phyloP scores from a whole-genome alignment of 495 filamentous ascomycete genomes.

The Aspergillus olivimuriae region DNA sequence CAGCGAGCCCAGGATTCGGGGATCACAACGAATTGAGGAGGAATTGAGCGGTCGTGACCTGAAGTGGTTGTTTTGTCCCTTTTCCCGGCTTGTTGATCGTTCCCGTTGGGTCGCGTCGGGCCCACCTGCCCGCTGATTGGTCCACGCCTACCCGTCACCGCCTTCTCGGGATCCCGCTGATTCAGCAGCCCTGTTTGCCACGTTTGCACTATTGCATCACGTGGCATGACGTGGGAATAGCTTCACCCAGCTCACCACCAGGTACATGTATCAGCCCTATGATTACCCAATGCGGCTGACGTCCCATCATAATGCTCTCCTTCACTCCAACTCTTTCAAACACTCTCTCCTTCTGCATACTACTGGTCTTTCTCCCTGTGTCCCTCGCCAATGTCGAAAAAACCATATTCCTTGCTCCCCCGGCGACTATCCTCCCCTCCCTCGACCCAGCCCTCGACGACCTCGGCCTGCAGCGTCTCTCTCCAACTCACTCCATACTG shows the following conservation, averaged over 20 bases:
- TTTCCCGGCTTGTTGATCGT: neutral
- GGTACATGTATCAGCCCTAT: no score
- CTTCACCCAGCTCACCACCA: no score
- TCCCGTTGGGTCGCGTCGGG: slow-evolving; percentile 34
- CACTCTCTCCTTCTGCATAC: slow-evolving; percentile 17
- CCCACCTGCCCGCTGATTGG: slow-evolving; percentile 26
- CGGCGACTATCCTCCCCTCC: slow-evolving; percentile 42
- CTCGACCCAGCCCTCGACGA: slow-evolving; percentile 54
- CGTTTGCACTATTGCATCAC: slow-evolving; percentile 17
- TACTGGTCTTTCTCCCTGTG: slow-evolving; percentile 25
- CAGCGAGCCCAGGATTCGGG: no score
- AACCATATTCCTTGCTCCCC: slow-evolving; percentile 75
- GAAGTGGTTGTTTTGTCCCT: neutral
- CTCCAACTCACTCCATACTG: slow-evolving; percentile 47
- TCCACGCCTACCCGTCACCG: slow-evolving; percentile 6
- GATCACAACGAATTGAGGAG: no score
- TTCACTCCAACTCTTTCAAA: no score
- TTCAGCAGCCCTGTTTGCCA: slow-evolving; percentile 18
- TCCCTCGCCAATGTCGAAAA: slow-evolving; percentile 78
- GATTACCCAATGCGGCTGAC: no score
- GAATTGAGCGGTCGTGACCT: no score
- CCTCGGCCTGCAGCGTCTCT: slow-evolving; percentile 58
- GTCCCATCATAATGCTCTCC: no score
- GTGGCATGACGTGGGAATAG: neutral
- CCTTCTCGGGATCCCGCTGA: slow-evolving; percentile 12